Percentiles rank a stretch among this genome's conserved stretches.
These are phyloP conservation scores for Yarrowia hollandica DNA, from an alignment of 805 yeast genomes.

Conservation along the genomic window DNA sequence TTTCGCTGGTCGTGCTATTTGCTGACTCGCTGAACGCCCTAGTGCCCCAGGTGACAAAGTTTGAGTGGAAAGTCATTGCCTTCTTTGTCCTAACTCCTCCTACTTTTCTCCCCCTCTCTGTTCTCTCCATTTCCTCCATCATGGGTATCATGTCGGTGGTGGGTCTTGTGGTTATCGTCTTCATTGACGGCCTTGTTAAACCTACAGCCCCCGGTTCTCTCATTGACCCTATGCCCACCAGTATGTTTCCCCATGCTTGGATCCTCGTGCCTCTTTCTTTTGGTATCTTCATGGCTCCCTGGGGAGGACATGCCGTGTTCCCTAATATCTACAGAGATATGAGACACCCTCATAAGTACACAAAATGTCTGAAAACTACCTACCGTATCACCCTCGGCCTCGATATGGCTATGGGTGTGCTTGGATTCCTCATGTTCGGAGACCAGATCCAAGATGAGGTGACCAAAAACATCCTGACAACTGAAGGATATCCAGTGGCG, in stretches of 20 bases:
- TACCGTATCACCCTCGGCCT: constrained; percentile 57
- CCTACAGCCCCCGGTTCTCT: constrained; percentile 72
- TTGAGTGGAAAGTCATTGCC: constrained; percentile 58
- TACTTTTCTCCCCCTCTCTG: constrained; percentile 72
- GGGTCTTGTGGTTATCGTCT: constrained; percentile 58
- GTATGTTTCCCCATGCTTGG: constrained; percentile 66
- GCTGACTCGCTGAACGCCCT: constrained; percentile 81
- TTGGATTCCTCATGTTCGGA: constrained; percentile 83
- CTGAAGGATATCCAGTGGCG: constrained; percentile 66
- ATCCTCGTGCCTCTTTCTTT: constrained; percentile 47
- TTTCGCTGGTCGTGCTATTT: constrained; percentile 74
- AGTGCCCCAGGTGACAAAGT: constrained; percentile 53
- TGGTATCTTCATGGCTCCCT: constrained; percentile 54
- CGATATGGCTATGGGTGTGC: constrained; percentile 60
- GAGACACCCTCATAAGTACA: constrained; percentile 64
- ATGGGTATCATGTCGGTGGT: constrained; percentile 72
- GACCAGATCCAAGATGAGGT: constrained; percentile 62
- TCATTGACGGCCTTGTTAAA: constrained; percentile 65
- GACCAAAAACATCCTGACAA: constrained; percentile 69
- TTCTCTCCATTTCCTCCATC: constrained; percentile 67
- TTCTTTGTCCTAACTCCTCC: constrained; percentile 72
- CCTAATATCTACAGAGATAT: constrained; percentile 74
- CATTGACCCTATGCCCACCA: constrained; percentile 60
- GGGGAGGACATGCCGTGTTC: constrained; percentile 81
- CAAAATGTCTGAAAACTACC: constrained; percentile 53